phyloP scores from a whole-genome alignment of 164 flowering plant species.

The Annona cherimola region DNA sequence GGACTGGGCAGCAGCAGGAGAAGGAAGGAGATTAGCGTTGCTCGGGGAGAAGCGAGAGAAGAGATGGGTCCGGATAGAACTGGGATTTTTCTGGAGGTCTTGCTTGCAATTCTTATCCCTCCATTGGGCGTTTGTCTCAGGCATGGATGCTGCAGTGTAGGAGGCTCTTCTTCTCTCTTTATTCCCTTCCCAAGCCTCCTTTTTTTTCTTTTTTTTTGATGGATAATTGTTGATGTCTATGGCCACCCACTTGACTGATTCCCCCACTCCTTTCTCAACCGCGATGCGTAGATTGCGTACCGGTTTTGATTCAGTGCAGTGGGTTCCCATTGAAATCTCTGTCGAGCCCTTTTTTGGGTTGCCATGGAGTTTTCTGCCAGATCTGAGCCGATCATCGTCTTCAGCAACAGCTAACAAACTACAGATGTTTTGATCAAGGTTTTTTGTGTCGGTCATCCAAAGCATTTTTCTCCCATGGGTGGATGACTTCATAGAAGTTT shows the following conservation, averaged over 20 bases:
- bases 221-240: neutral
- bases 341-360: no score
- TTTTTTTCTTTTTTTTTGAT: neutral
- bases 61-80: neutral
- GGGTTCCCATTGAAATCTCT: no score
- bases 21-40: neutral
- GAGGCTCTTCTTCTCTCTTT: slow-evolving; percentile 12
- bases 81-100: slow-evolving; percentile 30
- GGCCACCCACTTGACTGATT: neutral
- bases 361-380: no score
- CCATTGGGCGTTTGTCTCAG: slow-evolving; percentile 69
- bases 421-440: no score
- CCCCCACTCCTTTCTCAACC: neutral
- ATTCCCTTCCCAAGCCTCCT: neutral
- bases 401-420: no score
- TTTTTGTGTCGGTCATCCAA: no score
- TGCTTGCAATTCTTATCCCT: slow-evolving; percentile 64
- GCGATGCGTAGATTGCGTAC: no score
- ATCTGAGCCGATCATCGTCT: no score
- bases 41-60: neutral
- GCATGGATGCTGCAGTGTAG: slow-evolving; percentile 74
- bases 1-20: no score
- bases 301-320: no score
- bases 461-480: no score
- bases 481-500: no score